These are phyloP conservation scores for Sphaerobolus stellatus DNA, from an alignment of 1,284 basidiomycete genomes.

Conservation along the genomic window DNA sequence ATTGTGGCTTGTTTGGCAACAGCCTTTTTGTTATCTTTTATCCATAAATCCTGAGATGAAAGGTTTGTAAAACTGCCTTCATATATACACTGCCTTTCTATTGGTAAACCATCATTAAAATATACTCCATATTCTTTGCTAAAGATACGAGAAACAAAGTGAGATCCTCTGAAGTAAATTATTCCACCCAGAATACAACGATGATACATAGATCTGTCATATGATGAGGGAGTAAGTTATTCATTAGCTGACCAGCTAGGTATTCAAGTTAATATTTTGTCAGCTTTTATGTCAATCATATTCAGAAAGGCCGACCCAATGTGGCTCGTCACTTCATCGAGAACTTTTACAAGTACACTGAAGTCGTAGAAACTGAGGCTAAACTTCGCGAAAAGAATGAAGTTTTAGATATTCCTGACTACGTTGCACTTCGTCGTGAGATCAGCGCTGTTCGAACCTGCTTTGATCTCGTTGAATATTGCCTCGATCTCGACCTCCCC, in stretches of 20 bases:
- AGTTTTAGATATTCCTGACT: constrained; percentile 53
- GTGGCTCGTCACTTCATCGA: constrained; percentile 46
- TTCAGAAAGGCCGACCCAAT: neutral
- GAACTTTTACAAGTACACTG: constrained; percentile 56
- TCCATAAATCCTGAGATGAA: no score
- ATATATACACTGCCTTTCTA: no score
- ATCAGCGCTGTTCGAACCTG: constrained; percentile 66
- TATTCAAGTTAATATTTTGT: neutral
- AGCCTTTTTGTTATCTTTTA: no score
- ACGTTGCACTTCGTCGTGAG: constrained; percentile 57
- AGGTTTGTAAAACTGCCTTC: no score
- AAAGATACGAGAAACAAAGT: no score
- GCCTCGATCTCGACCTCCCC: constrained; percentile 59
- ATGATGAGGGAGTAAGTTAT: neutral
- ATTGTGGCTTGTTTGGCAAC: no score
- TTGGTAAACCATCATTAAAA: no score
- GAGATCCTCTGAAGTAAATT: neutral
- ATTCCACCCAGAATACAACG: neutral
- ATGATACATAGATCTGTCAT: neutral
- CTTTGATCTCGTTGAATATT: constrained; percentile 62
- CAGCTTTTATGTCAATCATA: neutral
- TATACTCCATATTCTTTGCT: no score
- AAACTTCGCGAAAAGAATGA: constrained; percentile 55
- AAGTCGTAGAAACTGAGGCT: constrained; percentile 57
- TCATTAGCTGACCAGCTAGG: neutral